Conservation (phyloP, 345 rosid species). For the Citrus australasica region DNA sequence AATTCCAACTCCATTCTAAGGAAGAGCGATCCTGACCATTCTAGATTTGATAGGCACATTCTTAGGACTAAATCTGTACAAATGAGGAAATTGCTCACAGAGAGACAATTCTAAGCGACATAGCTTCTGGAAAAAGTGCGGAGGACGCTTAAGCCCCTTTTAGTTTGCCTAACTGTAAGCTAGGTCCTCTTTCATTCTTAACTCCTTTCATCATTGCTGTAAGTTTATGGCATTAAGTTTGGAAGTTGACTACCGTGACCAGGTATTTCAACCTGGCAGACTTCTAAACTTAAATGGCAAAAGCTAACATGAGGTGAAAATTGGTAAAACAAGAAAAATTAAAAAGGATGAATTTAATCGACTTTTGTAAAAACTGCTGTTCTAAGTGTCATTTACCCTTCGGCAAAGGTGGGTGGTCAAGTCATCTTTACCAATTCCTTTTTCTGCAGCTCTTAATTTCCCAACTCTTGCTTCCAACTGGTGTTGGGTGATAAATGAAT, state of each 20-base stretch:
- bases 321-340: not conserved
- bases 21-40: too few species aligned
- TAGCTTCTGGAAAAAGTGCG: not conserved
- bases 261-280: not conserved
- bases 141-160: not conserved
- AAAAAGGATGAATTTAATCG: not conserved
- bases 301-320: not conserved
- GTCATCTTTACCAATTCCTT: not conserved
- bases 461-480: constrained; percentile 2
- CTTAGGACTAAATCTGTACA: too few species aligned
- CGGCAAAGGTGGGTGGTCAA: not conserved
- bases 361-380: not conserved
- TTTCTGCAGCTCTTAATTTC: constrained; percentile 1
- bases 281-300: not conserved
- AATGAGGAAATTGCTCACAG: too few species aligned
- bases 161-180: not conserved
- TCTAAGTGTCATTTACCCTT: not conserved
- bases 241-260: not conserved
- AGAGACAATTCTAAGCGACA: not conserved
- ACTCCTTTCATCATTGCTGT: not conserved
- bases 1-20: too few species aligned
- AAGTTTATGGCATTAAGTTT: not conserved
- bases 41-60: too few species aligned
- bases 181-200: not conserved
- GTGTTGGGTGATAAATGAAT: not conserved